Conservation (phyloP, 2,329 filamentous ascomycete species). For the Pleurostoma richardsiae region DNA sequence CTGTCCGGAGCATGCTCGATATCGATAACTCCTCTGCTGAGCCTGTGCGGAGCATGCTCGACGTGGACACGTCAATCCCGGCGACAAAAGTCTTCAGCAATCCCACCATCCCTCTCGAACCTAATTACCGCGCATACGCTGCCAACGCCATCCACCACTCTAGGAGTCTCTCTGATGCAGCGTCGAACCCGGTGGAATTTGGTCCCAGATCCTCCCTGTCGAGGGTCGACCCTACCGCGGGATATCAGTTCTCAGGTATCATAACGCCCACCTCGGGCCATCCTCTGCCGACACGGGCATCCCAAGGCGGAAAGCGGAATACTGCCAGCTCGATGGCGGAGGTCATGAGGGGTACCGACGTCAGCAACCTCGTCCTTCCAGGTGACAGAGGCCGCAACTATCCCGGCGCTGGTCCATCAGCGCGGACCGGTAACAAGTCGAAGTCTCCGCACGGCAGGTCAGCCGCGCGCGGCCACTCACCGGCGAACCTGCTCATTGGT, state of each 20-base stretch:
- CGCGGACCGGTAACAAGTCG: conserved; percentile 37
- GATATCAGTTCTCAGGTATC: conserved; percentile 59
- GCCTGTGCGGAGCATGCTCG: conserved; percentile 62
- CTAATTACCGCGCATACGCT: conserved; percentile 24
- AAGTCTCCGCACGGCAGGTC: conserved; percentile 49
- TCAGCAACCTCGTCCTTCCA: conserved; percentile 43
- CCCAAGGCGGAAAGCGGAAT: conserved; percentile 35
- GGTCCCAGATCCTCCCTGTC: conserved; percentile 28
- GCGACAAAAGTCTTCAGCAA: conserved; percentile 42
- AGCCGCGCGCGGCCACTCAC: conserved; percentile 44
- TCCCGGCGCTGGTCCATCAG: conserved; percentile 23
- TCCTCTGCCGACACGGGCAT: conserved; percentile 45
- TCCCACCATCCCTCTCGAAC: conserved; percentile 40
- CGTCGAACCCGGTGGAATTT: conserved; percentile 41
- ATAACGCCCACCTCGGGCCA: conserved; percentile 46
- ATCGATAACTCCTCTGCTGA: conserved; percentile 23
- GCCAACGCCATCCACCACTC: conserved; percentile 25
- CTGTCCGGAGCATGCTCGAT: conserved; percentile 44
- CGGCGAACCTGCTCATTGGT: conserved; percentile 20
- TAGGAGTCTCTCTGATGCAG: conserved; percentile 53
- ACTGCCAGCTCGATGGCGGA: conserved; percentile 42
- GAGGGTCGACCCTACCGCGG: conserved; percentile 37
- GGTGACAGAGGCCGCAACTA: conserved; percentile 38
- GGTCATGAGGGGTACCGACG: conserved; percentile 46
- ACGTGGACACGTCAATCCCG: conserved; percentile 41